These are phyloP conservation scores for Trametes maxima DNA, from an alignment of 768 basidiomycete genomes.

Conservation along the genomic window DNA sequence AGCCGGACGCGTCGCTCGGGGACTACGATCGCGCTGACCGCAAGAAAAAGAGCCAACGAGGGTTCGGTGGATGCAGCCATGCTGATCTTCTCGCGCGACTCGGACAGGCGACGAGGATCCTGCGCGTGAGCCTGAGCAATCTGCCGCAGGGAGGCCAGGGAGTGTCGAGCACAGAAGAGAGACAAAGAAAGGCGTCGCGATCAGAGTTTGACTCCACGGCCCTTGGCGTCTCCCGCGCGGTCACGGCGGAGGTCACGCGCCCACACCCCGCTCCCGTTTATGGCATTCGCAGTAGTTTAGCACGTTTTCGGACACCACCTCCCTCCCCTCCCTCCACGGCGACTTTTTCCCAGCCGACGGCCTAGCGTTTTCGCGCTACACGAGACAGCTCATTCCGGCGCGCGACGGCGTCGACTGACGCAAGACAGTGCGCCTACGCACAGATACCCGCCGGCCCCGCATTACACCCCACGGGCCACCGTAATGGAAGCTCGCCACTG, in stretches of 20 bases:
- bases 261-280: slow-evolving; percentile 4
- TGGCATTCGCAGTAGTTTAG: slow-evolving; percentile 17
- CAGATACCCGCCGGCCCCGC: too few species aligned
- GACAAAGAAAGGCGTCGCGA: background rate
- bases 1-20: background rate
- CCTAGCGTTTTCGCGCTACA: slow-evolving; percentile 4
- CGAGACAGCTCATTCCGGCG: background rate
- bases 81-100: background rate
- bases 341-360: slow-evolving; percentile 2
- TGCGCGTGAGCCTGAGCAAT: too few species aligned
- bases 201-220: slow-evolving; percentile 2
- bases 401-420: background rate
- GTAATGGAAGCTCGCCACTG: background rate
- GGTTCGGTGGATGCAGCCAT: slow-evolving; percentile 10
- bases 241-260: slow-evolving; percentile 18
- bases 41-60: slow-evolving; percentile 23
- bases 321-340: background rate
- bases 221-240: slow-evolving; percentile 11
- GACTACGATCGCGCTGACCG: slow-evolving; percentile 19
- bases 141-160: background rate
- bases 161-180: background rate
- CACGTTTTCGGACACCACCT: background rate
- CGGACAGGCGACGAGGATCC: background rate
- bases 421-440: background rate
- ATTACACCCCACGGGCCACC: background rate